These are phyloP conservation scores for Ascochyta lentis DNA, from an alignment of 2,329 filamentous ascomycete genomes.

Conservation along the genomic window DNA sequence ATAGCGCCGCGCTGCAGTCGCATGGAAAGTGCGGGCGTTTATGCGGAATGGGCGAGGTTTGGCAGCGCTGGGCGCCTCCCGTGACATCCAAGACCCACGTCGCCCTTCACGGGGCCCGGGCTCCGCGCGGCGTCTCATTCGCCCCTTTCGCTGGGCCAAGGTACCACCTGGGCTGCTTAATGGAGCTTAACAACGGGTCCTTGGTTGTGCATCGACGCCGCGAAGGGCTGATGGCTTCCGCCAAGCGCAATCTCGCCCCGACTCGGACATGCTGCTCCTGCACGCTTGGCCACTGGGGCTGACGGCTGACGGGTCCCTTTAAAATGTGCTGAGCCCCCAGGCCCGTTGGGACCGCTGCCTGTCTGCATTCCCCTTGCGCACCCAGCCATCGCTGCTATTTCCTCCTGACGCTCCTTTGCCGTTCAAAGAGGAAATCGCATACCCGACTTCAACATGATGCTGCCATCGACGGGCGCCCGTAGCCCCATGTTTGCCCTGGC, in stretches of 20 bases:
- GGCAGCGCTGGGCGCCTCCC: slow-evolving; percentile 6
- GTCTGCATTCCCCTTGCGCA: slow-evolving; percentile 23
- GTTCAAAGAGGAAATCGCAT: slow-evolving; percentile 4
- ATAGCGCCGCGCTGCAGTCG: background rate
- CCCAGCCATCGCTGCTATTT: slow-evolving; percentile 13
- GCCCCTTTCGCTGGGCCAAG: slow-evolving; percentile 8
- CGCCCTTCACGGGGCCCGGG: background rate
- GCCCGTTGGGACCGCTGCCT: slow-evolving; percentile 11
- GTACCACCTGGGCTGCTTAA: slow-evolving; percentile 18
- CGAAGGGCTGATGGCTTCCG: slow-evolving; percentile 24
- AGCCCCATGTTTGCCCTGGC: slow-evolving; percentile 42
- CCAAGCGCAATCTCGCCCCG: slow-evolving; percentile 37
- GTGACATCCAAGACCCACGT: slow-evolving; percentile 17
- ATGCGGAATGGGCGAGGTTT: slow-evolving; percentile 1
- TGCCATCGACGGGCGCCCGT: slow-evolving; percentile 39
- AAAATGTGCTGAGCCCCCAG: slow-evolving; percentile 33
- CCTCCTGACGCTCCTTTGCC: slow-evolving; percentile 18
- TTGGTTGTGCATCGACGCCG: slow-evolving; percentile 20
- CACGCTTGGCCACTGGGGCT: slow-evolving; percentile 27
- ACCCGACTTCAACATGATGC: slow-evolving; percentile 33
- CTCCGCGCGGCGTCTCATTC: slow-evolving; percentile 13
- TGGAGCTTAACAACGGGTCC: slow-evolving; percentile 21
- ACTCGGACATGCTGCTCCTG: slow-evolving; percentile 25
- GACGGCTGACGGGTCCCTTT: slow-evolving; percentile 31
- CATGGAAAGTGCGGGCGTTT: background rate